Conservation (phyloP, 2,329 filamentous ascomycete species). For the Sclerotinia nivalis region DNA sequence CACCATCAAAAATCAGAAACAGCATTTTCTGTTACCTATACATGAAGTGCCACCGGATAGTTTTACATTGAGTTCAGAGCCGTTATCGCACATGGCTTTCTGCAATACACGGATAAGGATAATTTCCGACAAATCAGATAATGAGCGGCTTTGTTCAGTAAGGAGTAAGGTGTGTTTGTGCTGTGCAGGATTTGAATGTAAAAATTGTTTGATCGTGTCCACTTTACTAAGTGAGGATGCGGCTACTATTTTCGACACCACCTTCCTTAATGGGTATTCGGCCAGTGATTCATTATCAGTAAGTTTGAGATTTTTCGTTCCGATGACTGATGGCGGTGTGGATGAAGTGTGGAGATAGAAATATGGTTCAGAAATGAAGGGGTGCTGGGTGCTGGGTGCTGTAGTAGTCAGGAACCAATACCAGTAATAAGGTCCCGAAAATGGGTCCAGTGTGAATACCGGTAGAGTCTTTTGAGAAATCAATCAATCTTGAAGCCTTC, state of each 20-base stretch:
- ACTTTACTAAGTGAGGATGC: background rate
- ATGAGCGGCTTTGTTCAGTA: background rate
- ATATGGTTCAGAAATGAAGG: constrained; percentile 14
- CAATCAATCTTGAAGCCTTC: background rate
- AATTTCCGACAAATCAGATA: background rate
- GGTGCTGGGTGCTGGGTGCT: background rate
- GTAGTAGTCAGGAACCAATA: constrained; percentile 13
- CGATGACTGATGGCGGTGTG: constrained; percentile 14
- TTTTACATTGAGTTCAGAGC: background rate
- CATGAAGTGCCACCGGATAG: background rate
- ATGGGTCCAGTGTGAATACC: background rate
- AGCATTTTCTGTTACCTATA: background rate
- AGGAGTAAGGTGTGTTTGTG: background rate
- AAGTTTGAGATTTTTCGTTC: background rate
- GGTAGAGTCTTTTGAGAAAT: background rate
- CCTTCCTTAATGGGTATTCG: constrained; percentile 12
- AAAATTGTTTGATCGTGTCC: constrained; percentile 5
- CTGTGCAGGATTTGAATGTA: background rate
- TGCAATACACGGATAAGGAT: background rate
- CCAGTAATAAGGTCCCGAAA: background rate
- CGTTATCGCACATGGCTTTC: constrained; percentile 16
- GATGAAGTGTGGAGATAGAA: constrained; percentile 15
- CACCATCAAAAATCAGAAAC: background rate
- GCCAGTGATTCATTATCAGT: background rate
- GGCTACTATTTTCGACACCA: background rate